These are phyloP conservation scores for Neofusicoccum laricinum DNA, from an alignment of 2,329 filamentous ascomycete genomes.

Conservation along the genomic window DNA sequence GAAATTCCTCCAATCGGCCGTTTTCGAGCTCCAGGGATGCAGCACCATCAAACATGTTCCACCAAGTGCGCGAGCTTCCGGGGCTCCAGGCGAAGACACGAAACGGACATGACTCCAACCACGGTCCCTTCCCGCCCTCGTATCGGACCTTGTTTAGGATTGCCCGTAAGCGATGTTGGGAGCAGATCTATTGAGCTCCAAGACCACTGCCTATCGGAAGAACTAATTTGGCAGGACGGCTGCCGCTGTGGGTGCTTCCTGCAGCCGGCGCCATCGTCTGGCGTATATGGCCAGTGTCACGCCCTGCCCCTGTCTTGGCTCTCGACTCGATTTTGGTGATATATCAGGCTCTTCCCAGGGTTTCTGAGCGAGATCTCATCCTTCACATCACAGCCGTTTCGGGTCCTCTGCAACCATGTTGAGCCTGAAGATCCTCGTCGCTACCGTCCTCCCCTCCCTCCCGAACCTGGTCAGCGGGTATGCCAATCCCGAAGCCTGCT, in stretches of 20 bases:
- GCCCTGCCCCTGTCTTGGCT: background rate
- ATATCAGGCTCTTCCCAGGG: background rate
- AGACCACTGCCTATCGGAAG: background rate
- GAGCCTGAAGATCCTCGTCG: background rate
- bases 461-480: constrained; percentile 26
- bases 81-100: background rate
- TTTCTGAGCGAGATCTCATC: background rate
- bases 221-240: background rate
- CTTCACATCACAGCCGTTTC: background rate
- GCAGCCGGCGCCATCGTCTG: background rate
- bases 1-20: constrained; percentile 12
- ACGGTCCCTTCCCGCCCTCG: background rate
- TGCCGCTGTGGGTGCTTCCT: background rate
- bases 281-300: background rate
- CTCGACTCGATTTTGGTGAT: background rate
- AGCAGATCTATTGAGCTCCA: background rate
- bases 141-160: background rate
- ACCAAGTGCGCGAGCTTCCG: constrained; percentile 8
- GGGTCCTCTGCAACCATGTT: background rate
- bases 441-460: background rate
- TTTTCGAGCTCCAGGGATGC: background rate
- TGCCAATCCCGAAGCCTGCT: constrained; percentile 40
- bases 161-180: background rate
- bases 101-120: background rate
- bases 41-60: constrained; percentile 2